These are phyloP conservation scores for Ogataea paraovalis DNA, from an alignment of 805 yeast genomes.

Conservation along the genomic window DNA sequence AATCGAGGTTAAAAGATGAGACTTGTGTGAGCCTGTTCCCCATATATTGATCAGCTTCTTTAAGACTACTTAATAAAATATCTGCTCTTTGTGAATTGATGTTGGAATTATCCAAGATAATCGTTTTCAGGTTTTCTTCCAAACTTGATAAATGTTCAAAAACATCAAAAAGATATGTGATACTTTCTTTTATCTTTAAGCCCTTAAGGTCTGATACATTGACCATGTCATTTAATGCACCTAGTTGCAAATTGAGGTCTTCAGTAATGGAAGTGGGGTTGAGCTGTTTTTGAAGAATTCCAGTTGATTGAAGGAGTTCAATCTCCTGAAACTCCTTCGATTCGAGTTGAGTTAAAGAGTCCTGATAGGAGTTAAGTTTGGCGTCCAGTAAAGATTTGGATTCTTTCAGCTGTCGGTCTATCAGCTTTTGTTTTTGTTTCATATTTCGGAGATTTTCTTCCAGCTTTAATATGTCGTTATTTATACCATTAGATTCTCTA, in stretches of 20 bases:
- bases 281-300: constrained; percentile 10
- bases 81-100: constrained; percentile 12
- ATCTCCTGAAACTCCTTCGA: constrained; percentile 18
- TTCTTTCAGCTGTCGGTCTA: constrained; percentile 38
- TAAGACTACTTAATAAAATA: constrained; percentile 11
- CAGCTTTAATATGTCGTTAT: constrained; percentile 35
- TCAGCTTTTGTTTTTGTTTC: constrained; percentile 31
- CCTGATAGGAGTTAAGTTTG: constrained; percentile 41
- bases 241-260: constrained; percentile 22
- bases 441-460: constrained; percentile 34
- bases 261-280: constrained; percentile 19
- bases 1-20: constrained; percentile 9
- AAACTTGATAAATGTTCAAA: constrained; percentile 21
- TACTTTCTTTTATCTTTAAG: constrained; percentile 20
- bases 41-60: constrained; percentile 9
- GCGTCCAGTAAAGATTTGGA: constrained; percentile 50
- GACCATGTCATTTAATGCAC: constrained; percentile 24
- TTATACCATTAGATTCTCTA: constrained; percentile 31
- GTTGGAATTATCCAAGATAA: constrained; percentile 9
- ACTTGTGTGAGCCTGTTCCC: constrained; percentile 13
- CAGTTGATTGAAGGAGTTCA: constrained; percentile 8
- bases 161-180: constrained; percentile 23
- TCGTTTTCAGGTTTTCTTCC: constrained; percentile 19
- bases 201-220: constrained; percentile 15
- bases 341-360: constrained; percentile 26